phyloP scores from a whole-genome alignment of 768 basidiomycete species.

The Leccinum rimulosum region DNA sequence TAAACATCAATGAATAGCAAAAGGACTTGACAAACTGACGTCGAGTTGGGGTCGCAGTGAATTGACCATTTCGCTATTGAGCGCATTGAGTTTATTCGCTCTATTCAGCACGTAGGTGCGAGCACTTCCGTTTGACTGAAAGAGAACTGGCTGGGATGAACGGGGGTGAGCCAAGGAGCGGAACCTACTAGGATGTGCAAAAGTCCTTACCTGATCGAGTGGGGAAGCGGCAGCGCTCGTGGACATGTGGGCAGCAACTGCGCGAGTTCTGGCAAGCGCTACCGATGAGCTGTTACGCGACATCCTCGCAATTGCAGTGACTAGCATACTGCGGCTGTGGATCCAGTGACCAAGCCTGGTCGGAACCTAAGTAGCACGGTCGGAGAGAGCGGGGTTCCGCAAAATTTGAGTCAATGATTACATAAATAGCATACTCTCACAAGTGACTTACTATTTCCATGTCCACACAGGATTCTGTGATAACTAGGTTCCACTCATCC shows the following conservation, averaged over 20 bases:
- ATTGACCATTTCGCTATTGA: slow-evolving; percentile 76
- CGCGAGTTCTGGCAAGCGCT: slow-evolving; percentile 29
- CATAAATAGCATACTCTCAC: slow-evolving; percentile 7
- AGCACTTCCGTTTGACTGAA: slow-evolving; percentile 61
- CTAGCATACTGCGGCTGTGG: slow-evolving; percentile 26
- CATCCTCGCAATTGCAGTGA: slow-evolving; percentile 28
- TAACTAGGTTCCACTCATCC: slow-evolving; percentile 49
- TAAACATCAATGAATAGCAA: slow-evolving; percentile 7
- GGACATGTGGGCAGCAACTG: slow-evolving; percentile 37
- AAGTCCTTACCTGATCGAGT: slow-evolving; percentile 25
- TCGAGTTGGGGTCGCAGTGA: slow-evolving; percentile 71
- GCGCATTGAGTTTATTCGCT: slow-evolving; percentile 75
- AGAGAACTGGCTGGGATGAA: slow-evolving; percentile 51
- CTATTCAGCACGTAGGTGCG: slow-evolving; percentile 81
- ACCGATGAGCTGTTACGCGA: slow-evolving; percentile 25
- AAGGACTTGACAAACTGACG: slow-evolving; percentile 40
- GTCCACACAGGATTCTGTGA: slow-evolving; percentile 10
- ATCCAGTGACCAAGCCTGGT: not conserved
- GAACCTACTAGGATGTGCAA: not conserved
- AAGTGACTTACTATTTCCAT: slow-evolving; percentile 1
- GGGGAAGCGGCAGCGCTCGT: slow-evolving; percentile 15
- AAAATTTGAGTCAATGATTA: slow-evolving; percentile 13
- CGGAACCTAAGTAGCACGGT: not conserved
- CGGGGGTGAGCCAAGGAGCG: slow-evolving; percentile 3
- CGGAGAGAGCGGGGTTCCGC: slow-evolving; percentile 2